phyloP scores from a whole-genome alignment of 257 asterid species.

The Gynochthodes officinalis region DNA sequence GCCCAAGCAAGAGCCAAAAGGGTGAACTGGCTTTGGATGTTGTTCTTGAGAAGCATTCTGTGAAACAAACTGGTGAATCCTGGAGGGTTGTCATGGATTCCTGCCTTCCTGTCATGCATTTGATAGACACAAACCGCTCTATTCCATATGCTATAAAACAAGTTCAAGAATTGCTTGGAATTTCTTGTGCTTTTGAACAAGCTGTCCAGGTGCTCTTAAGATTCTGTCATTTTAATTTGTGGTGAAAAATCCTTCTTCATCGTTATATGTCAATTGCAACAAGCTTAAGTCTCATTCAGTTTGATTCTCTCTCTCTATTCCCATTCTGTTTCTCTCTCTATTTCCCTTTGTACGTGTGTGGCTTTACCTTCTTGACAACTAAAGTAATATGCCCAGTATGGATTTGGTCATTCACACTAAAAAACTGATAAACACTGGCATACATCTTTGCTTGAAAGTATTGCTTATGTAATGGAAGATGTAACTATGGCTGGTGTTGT shows the following conservation, averaged over 20 bases:
- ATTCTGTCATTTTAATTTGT: not conserved
- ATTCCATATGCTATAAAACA: slow-evolving; percentile 80
- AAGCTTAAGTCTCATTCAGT: not conserved
- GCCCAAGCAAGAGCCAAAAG: slow-evolving; percentile 47
- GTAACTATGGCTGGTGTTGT: not conserved
- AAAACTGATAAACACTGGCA: not conserved
- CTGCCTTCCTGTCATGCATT: slow-evolving; percentile 70
- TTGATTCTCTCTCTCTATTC: not conserved
- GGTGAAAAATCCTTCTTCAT: not conserved
- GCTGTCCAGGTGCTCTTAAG: slow-evolving; percentile 83
- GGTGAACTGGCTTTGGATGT: slow-evolving; percentile 86
- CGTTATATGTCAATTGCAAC: not conserved
- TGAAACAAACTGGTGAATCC: slow-evolving; percentile 77
- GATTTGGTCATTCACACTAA: not conserved
- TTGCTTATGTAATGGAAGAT: not conserved
- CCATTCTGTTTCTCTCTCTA: too few species aligned
- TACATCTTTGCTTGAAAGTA: not conserved
- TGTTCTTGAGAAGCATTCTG: slow-evolving; percentile 68
- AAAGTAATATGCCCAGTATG: not conserved
- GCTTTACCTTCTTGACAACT: not conserved
- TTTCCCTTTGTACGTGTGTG: not conserved
- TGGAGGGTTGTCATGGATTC: slow-evolving; percentile 91
- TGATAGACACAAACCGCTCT: slow-evolving; percentile 71
- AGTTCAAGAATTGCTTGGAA: slow-evolving; percentile 86
- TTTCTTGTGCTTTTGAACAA: slow-evolving; percentile 96